Percentiles rank a stretch among this genome's conserved stretches.
Conservation (phyloP, 495 filamentous ascomycete genomes). For the Hyaloscypha variabilis region DNA sequence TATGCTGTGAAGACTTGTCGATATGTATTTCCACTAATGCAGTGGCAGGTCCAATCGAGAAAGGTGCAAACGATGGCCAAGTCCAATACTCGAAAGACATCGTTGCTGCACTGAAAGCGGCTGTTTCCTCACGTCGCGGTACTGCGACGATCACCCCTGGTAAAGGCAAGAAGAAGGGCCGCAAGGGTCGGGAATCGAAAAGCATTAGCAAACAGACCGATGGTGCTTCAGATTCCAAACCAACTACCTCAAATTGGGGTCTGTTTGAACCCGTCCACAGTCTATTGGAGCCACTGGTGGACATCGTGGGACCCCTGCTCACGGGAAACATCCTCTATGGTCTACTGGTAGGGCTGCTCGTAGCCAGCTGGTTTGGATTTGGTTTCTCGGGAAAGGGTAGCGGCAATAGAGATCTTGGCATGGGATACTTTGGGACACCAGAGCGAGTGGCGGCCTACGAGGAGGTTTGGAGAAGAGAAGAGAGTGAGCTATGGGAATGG, state of each 20-base stretch:
- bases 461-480: conserved; percentile 88
- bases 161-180: conserved; percentile 57
- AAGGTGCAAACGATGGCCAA: conserved; percentile 92
- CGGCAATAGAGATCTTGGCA: conserved; percentile 36
- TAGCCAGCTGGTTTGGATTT: conserved; percentile 59
- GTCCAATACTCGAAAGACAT: conserved; percentile 76
- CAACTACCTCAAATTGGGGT: conserved; percentile 66
- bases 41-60: conserved; percentile 80
- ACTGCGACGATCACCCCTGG: conserved; percentile 46
- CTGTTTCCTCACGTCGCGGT: conserved; percentile 66
- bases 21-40: conserved; percentile 4
- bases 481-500: conserved; percentile 95
- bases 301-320: conserved; percentile 70
- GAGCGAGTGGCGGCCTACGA: conserved; percentile 85
- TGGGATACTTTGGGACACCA: conserved; percentile 46
- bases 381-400: conserved; percentile 34
- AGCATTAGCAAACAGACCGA: conserved; percentile 38
- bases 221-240: conserved; percentile 47
- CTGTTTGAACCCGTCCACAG: conserved; percentile 75
- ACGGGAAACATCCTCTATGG: conserved; percentile 68
- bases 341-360: conserved; percentile 58
- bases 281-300: conserved; percentile 68
- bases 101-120: conserved; percentile 69
- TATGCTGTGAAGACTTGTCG: conserved; percentile 41
- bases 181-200: conserved; percentile 44